Conservation (phyloP, 352 stramenopile species). For the Peronospora farinosa region DNA sequence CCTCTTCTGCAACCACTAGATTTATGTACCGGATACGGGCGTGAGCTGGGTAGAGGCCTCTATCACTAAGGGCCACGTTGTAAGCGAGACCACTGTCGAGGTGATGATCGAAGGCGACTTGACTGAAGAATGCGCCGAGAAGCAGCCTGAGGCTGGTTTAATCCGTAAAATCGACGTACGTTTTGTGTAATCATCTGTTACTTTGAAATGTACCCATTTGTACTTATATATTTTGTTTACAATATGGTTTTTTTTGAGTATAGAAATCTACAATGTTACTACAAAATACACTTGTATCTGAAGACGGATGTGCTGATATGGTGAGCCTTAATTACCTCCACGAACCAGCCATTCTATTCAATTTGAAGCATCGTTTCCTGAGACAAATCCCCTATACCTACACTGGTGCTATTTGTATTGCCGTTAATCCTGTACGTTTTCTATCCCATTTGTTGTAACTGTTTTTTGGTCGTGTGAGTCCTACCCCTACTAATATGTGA, state of each 20-base stretch:
- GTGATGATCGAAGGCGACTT: slow-evolving; percentile 70
- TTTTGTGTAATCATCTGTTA: slow-evolving; percentile 2
- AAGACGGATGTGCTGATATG: slow-evolving; percentile 77
- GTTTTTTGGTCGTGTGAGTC: not conserved
- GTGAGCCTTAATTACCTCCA: slow-evolving; percentile 88
- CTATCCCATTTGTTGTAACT: not conserved
- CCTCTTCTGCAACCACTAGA: slow-evolving; percentile 25
- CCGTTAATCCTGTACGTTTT: slow-evolving; percentile 91
- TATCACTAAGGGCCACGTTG: slow-evolving; percentile 74
- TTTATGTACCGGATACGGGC: slow-evolving; percentile 75
- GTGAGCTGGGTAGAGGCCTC: slow-evolving; percentile 79
- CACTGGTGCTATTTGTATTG: slow-evolving; percentile 95
- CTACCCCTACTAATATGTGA: not conserved
- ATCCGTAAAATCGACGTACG: slow-evolving; percentile 46
- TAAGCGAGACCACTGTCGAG: slow-evolving; percentile 77
- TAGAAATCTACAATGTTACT: slow-evolving; percentile 76
- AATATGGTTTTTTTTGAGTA: not conserved
- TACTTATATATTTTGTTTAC: not conserved
- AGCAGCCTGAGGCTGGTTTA: slow-evolving; percentile 50
- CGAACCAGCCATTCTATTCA: slow-evolving; percentile 89
- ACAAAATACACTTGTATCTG: slow-evolving; percentile 51
- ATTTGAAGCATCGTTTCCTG: slow-evolving; percentile 86
- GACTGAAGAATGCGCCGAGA: slow-evolving; percentile 52
- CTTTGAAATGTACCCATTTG: not conserved
- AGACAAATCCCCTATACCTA: slow-evolving; percentile 92